Evolutionary conservation across 192 early-diverging fungal species (phyloP).

Genomic region (Entophlyctis luteolus): DNA sequence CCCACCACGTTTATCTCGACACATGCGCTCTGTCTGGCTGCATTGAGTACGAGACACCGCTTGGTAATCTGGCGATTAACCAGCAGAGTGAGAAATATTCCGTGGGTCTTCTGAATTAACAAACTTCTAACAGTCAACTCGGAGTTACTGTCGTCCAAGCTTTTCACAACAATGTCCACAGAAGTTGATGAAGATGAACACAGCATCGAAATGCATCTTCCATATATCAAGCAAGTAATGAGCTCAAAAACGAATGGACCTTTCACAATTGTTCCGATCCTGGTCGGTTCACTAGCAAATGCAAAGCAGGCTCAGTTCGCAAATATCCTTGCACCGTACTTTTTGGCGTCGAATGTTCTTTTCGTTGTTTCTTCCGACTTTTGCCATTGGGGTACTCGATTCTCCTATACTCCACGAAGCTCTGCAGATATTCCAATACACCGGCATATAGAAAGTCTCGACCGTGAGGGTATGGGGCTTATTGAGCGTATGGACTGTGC

Average conservation of each 20-base stretch:
- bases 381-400: constrained; percentile 93
- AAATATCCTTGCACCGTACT: constrained; percentile 67
- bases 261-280: constrained; percentile 79
- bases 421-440: constrained; percentile 56
- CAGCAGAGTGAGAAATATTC: background rate
- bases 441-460: constrained; percentile 73
- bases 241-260: constrained; percentile 18
- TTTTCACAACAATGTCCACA: constrained; percentile 65
- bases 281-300: constrained; percentile 73
- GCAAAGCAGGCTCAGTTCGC: constrained; percentile 67
- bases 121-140: constrained; percentile 45
- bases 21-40: constrained; percentile 76
- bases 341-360: constrained; percentile 63
- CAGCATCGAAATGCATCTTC: constrained; percentile 96
- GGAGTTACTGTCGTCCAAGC: constrained; percentile 59
- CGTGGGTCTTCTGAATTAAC: too few relatives aligned
- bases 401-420: constrained; percentile 62
- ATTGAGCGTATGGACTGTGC: constrained; percentile 63
- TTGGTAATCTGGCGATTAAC: constrained; percentile 79
- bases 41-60: constrained; percentile 74
- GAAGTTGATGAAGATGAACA: constrained; percentile 88
- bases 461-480: constrained; percentile 73
- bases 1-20: constrained; percentile 80
- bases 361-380: constrained; percentile 98
- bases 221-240: constrained; percentile 82